Evolutionary conservation across 352 stramenopile species (phyloP).

Genomic region (Phytophthora europaea): DNA sequence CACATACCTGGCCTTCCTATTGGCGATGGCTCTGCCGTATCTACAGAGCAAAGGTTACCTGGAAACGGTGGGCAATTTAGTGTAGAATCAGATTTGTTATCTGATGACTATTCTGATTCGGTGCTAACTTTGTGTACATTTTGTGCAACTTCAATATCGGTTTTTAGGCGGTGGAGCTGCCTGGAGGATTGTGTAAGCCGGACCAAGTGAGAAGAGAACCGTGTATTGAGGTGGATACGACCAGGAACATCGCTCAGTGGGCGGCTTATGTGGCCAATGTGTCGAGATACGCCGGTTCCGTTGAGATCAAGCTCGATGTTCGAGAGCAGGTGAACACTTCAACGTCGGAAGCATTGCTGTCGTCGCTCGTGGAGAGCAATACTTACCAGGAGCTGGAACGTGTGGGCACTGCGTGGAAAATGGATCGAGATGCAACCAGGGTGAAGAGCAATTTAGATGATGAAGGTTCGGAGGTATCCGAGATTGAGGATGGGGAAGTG

Average conservation of each 20-base stretch:
- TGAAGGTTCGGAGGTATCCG: slow-evolving; percentile 7
- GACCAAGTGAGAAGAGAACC: slow-evolving; percentile 33
- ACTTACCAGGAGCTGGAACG: slow-evolving; percentile 42
- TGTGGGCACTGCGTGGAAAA: slow-evolving; percentile 38
- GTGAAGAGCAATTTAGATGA: slow-evolving; percentile 11
- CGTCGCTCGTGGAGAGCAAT: slow-evolving; percentile 17
- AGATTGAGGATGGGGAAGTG: slow-evolving; percentile 28
- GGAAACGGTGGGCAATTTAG: slow-evolving; percentile 49
- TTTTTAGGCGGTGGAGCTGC: slow-evolving; percentile 56
- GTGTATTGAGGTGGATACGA: slow-evolving; percentile 80
- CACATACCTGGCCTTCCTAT: slow-evolving; percentile 81
- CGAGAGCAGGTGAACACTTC: slow-evolving; percentile 59
- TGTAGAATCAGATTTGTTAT: slow-evolving; percentile 15
- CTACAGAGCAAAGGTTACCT: slow-evolving; percentile 82
- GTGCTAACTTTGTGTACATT: slow-evolving; percentile 2
- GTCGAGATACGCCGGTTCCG: slow-evolving; percentile 69
- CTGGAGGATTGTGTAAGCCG: slow-evolving; percentile 60
- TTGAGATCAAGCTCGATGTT: slow-evolving; percentile 68
- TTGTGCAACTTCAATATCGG: slow-evolving; percentile 17
- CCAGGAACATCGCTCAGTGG: slow-evolving; percentile 62
- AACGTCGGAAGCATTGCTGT: slow-evolving; percentile 11
- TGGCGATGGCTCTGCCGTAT: slow-evolving; percentile 79
- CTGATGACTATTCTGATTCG: slow-evolving; percentile 18
- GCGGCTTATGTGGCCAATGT: slow-evolving; percentile 80
- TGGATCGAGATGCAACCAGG: slow-evolving; percentile 25